Base-by-base conservation (phyloP, 2,329 filamentous ascomycete species). In the Fragosphaeria purpurea region DNA sequence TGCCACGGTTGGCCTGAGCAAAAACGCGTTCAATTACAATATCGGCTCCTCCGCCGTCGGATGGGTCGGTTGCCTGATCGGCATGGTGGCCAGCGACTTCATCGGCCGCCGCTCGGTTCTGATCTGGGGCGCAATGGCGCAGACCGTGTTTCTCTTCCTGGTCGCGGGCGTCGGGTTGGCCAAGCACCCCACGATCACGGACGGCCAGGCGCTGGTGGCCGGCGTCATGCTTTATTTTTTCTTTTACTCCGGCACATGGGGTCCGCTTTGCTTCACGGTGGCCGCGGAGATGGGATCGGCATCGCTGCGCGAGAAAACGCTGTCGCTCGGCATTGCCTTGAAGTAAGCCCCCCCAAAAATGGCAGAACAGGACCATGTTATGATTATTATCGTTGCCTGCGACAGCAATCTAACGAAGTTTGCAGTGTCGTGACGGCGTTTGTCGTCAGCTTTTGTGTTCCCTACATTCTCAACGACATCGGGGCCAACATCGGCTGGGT, bases 211-310 rank as follows among this genome's bases (percentile, higher is more conserved):
- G 6, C 41, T 51, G 2, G 45, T 51, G 2, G 44, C 50, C 4
- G 50, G 50, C 9, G 50, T 47, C 34, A 48, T 51, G 45, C 44
- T 51, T 10, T 47, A 44, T 41, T 51, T 51, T n/a, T 51, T 50
- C 32, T 46, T 51, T 8, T 47, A 51, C 31, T 48, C 50, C 33
- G 50, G 45, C 3, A 44, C 49, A 5, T 51, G 49, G 49, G 49
- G 44, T 5, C 49, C 49, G 1, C 40, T 51, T 4, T 35, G 39
- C 1, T 51, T 51, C 22, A 51, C 49, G 1, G 44, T 51, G 2
- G 49, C 49, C 3, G 33, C 50, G 4, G 50, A 51, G 13, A 38
- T 51, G 40, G 45, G 50, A 12, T 37, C 44, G 9, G 32, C 50
- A n/a, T 38, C 32, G 9, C n/a, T 48, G 30, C 45, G 50, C 12